Base-by-base conservation (phyloP, 2,329 filamentous ascomycete genomes). In the Exserohilum rostratum region DNA sequence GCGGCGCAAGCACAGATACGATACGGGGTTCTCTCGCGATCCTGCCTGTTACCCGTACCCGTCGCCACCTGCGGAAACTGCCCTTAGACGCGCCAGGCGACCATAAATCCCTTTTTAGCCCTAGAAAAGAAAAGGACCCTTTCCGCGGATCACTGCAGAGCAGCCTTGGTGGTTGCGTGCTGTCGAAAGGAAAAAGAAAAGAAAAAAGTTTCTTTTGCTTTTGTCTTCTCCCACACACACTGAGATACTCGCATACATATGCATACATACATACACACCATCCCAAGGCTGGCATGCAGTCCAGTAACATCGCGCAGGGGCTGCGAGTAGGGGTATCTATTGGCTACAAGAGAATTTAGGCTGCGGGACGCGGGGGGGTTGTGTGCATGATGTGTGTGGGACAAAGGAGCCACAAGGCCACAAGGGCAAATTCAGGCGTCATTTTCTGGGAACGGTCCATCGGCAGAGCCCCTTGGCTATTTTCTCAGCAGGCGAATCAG, bases 241-340 rank as follows among this genome's bases (percentile, higher is more conserved):
- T 7, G 4, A 25, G 4, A 25, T 7, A 25, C 22, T 25, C 22
- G 22, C 22, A 25, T 25, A 25, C 22, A 25, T 7, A 25, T 25
- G 22, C 22, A 25, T 25, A 25, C 22, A 25, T 7, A 25, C 22
- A 25, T 7, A 25, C 22, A 25, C 22, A 25, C 22, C 22, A 4
- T 25, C 22, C 22, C 22, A 25, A 25, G 22, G 7, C 22, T 25
- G 18, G 15, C 13, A 29, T 29, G 20, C 27, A 30, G 37, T 17
- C 34, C 46, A 31, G 27, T 30, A 31, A 22, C 39, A 50, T 43
- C 31, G 20, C 15, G 25, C 31, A 48, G 18, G n/a, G 12, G 54
- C 61, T 57, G 61, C 61, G 45, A 57, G 55, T 46, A 48, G 27
- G 40, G 38, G 18, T 57, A 7, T 61, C 20, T n/a, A 62, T 64